phyloP scores from a whole-genome alignment of 257 asterid species.

The Nicotiana paniculata region DNA sequence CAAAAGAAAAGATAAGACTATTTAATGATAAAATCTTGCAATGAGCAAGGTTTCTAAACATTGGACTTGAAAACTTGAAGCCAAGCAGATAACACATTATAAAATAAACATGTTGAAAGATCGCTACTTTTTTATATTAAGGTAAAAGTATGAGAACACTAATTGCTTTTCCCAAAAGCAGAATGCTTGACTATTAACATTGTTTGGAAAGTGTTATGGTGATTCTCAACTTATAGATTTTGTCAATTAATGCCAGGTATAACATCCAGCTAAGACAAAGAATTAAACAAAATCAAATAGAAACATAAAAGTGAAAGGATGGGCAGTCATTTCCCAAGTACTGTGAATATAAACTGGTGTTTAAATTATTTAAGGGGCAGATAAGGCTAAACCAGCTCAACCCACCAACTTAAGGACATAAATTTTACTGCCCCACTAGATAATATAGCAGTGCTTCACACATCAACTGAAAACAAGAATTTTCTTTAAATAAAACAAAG shows the following conservation, averaged over 20 bases:
- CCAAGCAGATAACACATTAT: background rate
- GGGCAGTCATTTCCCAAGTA: background rate
- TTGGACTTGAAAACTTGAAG: background rate
- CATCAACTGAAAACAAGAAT: background rate
- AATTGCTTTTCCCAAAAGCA: background rate
- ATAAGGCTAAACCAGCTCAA: background rate
- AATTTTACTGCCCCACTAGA: background rate
- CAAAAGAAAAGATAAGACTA: constrained; percentile 2
- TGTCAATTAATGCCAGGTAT: background rate
- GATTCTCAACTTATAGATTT: background rate
- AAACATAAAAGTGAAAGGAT: background rate
- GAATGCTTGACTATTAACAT: background rate
- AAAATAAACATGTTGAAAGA: background rate
- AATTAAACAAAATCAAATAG: background rate
- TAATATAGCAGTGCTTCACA: background rate
- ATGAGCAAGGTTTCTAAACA: background rate
- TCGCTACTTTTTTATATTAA: no score
- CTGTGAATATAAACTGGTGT: background rate
- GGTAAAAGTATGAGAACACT: no score
- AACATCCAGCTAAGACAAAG: background rate
- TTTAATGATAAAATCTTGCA: background rate
- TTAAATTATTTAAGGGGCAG: background rate
- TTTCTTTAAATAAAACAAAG: background rate
- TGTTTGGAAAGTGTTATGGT: background rate
- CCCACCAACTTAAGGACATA: background rate